A percentile compares a stretch with the other conserved stretches of the same genome.
Evolutionary conservation across 1,139 yeast species (phyloP).

Genomic region (Kurtzmaniella quercitrusa): DNA sequence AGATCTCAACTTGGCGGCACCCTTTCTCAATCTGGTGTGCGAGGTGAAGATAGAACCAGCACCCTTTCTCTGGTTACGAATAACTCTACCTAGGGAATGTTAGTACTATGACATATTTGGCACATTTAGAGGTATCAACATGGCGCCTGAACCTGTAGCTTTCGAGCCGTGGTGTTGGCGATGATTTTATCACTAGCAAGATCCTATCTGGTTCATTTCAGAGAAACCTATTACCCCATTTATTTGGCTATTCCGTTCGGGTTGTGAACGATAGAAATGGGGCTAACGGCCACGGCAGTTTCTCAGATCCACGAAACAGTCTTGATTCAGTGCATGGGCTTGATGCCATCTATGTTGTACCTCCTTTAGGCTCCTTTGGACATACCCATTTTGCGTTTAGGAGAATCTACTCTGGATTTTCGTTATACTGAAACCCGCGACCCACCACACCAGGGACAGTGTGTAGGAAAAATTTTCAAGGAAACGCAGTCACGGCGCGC

Average conservation of each 20-base stretch:
- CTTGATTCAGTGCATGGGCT: background rate
- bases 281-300: background rate
- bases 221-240: no score
- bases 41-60: constrained; percentile 99
- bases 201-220: no score
- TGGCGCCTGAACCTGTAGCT: background rate
- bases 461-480: constrained; percentile 8
- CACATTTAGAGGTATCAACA: background rate
- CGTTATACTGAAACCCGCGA: constrained; percentile 1
- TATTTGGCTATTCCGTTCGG: no score
- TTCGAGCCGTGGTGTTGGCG: background rate
- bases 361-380: background rate
- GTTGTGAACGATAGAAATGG: no score
- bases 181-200: background rate
- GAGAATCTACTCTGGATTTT: constrained; percentile 2
- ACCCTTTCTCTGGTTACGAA: constrained; percentile 99
- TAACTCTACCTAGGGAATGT: constrained; percentile 86
- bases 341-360: background rate
- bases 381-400: constrained; percentile 9
- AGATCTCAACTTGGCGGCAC: constrained; percentile 99
- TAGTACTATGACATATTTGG: constrained; percentile 13
- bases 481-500: constrained; percentile 5
- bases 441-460: background rate
- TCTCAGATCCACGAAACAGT: background rate
- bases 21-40: constrained; percentile 99